A percentile compares a stretch with the other conserved stretches of the same genome.
Conservation (phyloP, 306 rosid genomes). For the Quercus mongolica region DNA sequence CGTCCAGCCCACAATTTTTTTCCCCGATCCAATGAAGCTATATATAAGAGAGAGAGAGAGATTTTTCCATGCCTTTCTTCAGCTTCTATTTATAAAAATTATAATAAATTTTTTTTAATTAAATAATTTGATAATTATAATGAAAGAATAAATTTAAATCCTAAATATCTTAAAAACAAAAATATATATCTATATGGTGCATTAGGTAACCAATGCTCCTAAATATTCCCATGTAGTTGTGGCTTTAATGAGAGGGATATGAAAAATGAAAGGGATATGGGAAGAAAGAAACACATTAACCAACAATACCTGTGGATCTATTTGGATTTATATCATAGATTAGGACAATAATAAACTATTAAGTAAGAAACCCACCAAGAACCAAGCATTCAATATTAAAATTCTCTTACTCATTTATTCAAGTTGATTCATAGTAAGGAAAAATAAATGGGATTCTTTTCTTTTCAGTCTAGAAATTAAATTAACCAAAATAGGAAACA, state of each 20-base stretch:
- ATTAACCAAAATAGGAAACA: conserved; percentile 46
- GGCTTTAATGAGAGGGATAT: no score
- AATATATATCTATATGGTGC: no score
- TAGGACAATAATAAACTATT: conserved; percentile 1
- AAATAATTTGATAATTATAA: no score
- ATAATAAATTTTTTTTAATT: no score
- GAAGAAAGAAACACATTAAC: conserved; percentile 14
- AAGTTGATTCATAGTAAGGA: conserved; percentile 10
- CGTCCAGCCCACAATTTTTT: not conserved
- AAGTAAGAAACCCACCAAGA: not conserved
- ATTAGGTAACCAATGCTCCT: no score
- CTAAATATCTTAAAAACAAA: no score
- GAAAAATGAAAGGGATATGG: not conserved
- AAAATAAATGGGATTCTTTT: conserved; percentile 15
- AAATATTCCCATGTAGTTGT: no score
- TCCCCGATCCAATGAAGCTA: no score
- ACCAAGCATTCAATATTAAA: not conserved
- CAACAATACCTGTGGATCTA: conserved; percentile 12
- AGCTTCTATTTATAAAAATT: not conserved
- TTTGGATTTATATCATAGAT: not conserved
- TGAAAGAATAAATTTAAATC: no score
- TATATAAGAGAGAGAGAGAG: no score
- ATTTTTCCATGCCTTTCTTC: not conserved
- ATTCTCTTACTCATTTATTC: conserved; percentile 22
- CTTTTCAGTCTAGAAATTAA: conserved; percentile 3